Base-by-base conservation (phyloP, 148 eudicot species). In the Silene conica region DNA sequence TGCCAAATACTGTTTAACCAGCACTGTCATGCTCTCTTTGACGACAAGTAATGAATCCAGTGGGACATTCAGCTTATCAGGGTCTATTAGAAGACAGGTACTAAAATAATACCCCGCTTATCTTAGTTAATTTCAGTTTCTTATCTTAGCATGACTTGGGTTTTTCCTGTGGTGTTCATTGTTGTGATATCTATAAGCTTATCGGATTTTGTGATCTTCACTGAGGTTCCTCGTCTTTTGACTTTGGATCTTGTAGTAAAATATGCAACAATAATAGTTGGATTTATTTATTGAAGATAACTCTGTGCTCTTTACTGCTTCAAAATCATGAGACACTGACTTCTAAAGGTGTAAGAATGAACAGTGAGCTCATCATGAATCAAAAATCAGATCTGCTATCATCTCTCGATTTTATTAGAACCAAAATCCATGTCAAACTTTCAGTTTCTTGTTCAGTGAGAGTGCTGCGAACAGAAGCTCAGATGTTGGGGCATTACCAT, bases 21-120 rank as follows among this genome's bases (percentile, higher is more conserved):
- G 99, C 83, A 87, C 99, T 14, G 86, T 95, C 59, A 95, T 95
- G 97, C 88, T 95, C 34, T 90, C 99, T 67, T 80, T 95, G 86
- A 95, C 97, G 50, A 88, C 99, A 63, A 82, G 86, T 77, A 84
- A 89, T 72, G 89, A 88, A 58, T 86, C 89, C 4, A 85, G 89
- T 70, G 99, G 99, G 73, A 80, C 87, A 70, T 95, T 95, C 83
- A 87, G 86, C 81, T 83, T 95, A 81, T 92, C 99, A 6, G 99
- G 99, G 71, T 95, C 99, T 75, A 92, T 95, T 69, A 87, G 99
- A 83, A 87, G 99, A 90, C 99, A 95, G 99, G 99, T 95, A 79
- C 28, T 57, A 28, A 9, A 2, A 45, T 22, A 69, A 21, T 19
- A 4, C 6, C 72, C 58, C 34, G 43, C 23, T 56, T 63, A 13